Conservation (phyloP, 2,329 filamentous ascomycete genomes). For the Trichoderma aggressivum region DNA sequence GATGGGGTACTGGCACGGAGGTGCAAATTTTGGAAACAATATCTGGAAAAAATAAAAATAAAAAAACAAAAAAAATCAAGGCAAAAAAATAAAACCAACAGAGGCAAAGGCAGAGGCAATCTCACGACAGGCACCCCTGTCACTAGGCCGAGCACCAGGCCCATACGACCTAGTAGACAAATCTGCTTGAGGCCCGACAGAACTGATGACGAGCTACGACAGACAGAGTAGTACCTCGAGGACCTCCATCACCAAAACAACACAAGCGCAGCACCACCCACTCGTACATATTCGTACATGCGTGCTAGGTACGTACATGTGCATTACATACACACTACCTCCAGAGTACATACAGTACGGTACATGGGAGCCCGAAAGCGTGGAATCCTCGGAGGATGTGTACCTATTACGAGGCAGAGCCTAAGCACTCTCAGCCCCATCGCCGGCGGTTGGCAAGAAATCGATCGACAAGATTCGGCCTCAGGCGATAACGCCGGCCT, state of each 20-base stretch:
- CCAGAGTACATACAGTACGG: conserved; percentile 14
- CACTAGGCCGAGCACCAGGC: background rate
- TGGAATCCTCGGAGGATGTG: background rate
- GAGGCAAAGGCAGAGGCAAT: background rate
- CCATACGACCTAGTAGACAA: background rate
- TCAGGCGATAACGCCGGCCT: background rate
- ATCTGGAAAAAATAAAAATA: background rate
- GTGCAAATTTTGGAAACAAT: background rate
- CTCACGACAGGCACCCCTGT: conserved; percentile 13
- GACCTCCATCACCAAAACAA: background rate
- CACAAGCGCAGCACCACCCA: background rate
- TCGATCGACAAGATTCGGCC: conserved; percentile 1
- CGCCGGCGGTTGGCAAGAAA: conserved; percentile 3
- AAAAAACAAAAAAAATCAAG: background rate
- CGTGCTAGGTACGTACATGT: conserved; percentile 6
- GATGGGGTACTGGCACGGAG: background rate
- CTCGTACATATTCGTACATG: background rate
- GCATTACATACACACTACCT: conserved; percentile 7
- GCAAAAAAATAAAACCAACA: background rate
- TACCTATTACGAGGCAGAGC: background rate
- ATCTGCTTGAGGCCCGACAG: conserved; percentile 11
- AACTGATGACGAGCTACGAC: conserved; percentile 5
- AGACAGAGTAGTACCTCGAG: background rate
- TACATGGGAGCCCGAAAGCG: conserved; percentile 12
- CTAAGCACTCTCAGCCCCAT: conserved; percentile 2